A percentile compares a stretch with the other conserved stretches of the same genome.
These are phyloP conservation scores for Poterioochromonas sp. DNA, from an alignment of 352 stramenopile species.

Conservation along the genomic window DNA sequence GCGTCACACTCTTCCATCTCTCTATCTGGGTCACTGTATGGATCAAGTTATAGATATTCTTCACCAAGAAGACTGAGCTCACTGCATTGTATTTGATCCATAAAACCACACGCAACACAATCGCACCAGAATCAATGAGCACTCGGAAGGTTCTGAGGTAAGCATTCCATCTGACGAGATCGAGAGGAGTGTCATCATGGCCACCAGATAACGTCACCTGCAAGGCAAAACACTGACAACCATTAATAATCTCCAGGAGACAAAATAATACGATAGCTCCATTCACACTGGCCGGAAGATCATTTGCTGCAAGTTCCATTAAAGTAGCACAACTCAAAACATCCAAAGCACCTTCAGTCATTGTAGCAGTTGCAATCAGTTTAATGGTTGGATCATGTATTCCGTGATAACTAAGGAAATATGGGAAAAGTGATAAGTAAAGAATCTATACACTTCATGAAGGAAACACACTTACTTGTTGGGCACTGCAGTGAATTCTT, in stretches of 20 bases:
- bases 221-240: slow-evolving; percentile 21
- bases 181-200: slow-evolving; percentile 23
- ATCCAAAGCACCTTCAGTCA: slow-evolving; percentile 29
- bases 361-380: neutral
- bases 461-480: slow-evolving; percentile 21
- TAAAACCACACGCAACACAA: slow-evolving; percentile 10
- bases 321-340: slow-evolving; percentile 20
- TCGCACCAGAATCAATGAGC: slow-evolving; percentile 17
- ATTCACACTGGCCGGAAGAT: slow-evolving; percentile 15
- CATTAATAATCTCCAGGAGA: slow-evolving; percentile 29
- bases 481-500: slow-evolving; percentile 27
- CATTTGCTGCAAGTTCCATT: neutral
- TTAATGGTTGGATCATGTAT: slow-evolving; percentile 30
- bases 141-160: neutral
- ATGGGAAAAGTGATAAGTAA: neutral
- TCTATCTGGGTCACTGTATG: slow-evolving; percentile 17
- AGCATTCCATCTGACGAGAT: slow-evolving; percentile 24
- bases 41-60: slow-evolving; percentile 33
- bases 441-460: neutral
- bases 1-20: neutral
- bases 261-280: slow-evolving; percentile 9
- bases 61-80: slow-evolving; percentile 27
- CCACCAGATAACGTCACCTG: slow-evolving; percentile 7
- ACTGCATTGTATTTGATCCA: slow-evolving; percentile 33
- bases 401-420: slow-evolving; percentile 3